Conservation (phyloP, 768 basidiomycete species). For the Coprinopsis strossmayeri region DNA sequence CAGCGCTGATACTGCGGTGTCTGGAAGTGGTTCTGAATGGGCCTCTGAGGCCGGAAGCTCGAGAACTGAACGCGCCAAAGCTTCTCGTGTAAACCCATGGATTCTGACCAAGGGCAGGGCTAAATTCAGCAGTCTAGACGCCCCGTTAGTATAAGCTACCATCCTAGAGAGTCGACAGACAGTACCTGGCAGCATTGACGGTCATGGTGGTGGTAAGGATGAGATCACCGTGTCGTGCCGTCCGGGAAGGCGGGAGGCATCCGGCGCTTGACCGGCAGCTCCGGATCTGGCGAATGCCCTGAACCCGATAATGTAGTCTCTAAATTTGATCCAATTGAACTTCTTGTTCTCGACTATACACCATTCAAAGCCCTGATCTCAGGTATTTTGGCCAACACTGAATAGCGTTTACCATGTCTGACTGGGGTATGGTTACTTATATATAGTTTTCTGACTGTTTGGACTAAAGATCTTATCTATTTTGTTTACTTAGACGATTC, state of each 20-base stretch:
- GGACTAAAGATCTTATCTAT: not conserved
- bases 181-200: slow-evolving; percentile 10
- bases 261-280: slow-evolving; percentile 10
- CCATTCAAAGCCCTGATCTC: not conserved
- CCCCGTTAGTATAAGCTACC: not conserved
- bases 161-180: not conserved
- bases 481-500: slow-evolving; percentile 13
- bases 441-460: not conserved
- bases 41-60: slow-evolving; percentile 38
- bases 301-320: slow-evolving; percentile 20
- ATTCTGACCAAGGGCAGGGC: slow-evolving; percentile 58
- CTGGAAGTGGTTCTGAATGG: slow-evolving; percentile 57
- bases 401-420: slow-evolving; percentile 25
- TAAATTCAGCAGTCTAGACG: slow-evolving; percentile 39
- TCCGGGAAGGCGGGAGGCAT: slow-evolving; percentile 14
- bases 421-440: slow-evolving; percentile 24
- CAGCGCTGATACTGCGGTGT: slow-evolving; percentile 61
- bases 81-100: slow-evolving; percentile 70
- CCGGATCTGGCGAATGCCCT: slow-evolving; percentile 18
- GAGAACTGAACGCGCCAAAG: slow-evolving; percentile 60
- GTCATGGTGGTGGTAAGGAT: not conserved
- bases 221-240: not conserved
- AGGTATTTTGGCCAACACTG: not conserved
- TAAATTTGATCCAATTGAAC: slow-evolving; percentile 13
- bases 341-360: slow-evolving; percentile 4